Evolutionary conservation across 164 flowering plant species (phyloP).

Genomic region (Saururus chinensis): DNA sequence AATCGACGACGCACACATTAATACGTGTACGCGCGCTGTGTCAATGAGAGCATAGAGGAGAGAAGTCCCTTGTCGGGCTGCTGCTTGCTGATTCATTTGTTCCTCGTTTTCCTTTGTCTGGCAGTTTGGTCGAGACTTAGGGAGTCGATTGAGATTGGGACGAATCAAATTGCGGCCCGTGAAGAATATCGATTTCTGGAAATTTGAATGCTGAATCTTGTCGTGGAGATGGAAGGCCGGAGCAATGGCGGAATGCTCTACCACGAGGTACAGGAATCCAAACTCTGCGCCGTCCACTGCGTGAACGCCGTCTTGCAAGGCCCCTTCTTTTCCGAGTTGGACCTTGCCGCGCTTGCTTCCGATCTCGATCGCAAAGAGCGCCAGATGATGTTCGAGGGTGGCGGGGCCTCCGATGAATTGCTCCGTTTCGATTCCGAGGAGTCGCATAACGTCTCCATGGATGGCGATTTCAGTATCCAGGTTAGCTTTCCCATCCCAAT

Average conservation of each 20-base stretch:
- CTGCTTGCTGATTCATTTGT: background rate
- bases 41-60: no score
- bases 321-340: slow-evolving; percentile 90
- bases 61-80: no score
- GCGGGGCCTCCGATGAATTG: slow-evolving; percentile 27
- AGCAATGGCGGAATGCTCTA: slow-evolving; percentile 95
- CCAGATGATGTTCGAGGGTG: slow-evolving; percentile 64
- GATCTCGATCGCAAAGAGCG: slow-evolving; percentile 87
- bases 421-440: slow-evolving; percentile 34
- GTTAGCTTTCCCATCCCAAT: slow-evolving; percentile 15
- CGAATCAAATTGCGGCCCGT: no score
- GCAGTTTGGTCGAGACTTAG: background rate
- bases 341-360: slow-evolving; percentile 90
- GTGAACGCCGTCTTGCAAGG: slow-evolving; percentile 95
- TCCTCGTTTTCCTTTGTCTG: background rate
- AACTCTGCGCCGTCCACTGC: slow-evolving; percentile 96
- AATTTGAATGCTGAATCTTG: background rate
- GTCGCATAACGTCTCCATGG: slow-evolving; percentile 86
- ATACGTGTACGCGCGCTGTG: no score
- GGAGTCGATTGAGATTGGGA: no score
- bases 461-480: slow-evolving; percentile 96
- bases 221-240: slow-evolving; percentile 15
- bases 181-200: no score
- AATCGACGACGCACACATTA: no score
- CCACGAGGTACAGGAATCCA: slow-evolving; percentile 95